Base-by-base conservation (phyloP, 2,329 filamentous ascomycete genomes). In the Neopestalotiopsis rosae region DNA sequence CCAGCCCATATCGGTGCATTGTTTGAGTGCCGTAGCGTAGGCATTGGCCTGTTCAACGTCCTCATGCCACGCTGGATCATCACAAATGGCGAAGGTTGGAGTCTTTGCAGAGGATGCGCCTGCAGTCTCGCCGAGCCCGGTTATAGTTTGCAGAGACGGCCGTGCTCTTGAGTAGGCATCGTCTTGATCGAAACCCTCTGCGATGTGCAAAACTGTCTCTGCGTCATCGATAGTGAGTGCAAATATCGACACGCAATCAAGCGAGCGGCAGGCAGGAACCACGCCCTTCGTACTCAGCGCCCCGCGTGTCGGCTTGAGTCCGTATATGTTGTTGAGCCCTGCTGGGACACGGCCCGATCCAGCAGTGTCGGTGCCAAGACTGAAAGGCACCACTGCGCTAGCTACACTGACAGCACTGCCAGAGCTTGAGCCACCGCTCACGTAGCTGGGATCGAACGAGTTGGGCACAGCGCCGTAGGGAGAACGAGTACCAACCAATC, bases 401-500 rank as follows among this genome's bases (percentile, higher is more conserved):
- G 83, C 86, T 6, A 90, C 88, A 32, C 83, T 85, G 3, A 89
- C 86, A 7, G 84, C 83, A 57, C 83, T 87, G 4, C 88, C 88
- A n/a, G 86, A 88, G 42, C 86, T 89, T 1, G 87, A 89, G 1
- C 88, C 88, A 3, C 88, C 88, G 20, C 78, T 79, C 68, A 81
- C 75, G 17, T 72, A 74, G 13, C 65, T 67, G 61, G 73, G 81
- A 75, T 72, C 83, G 71, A 84, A 88, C 0, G 88, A 80, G 67
- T 86, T 89, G 28, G 85, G 81, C 1, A 88, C 85, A 24, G 82
- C 84, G 2, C 89, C 89, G 68, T 87, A 89, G 0, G 89, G 88
- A 2, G 87, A 89, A 40, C 89, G 84, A 9, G 87, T 89, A 9
- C 89, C 89, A 6, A 87, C 87, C 4, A 91, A 81, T 0, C 89